Conservation (phyloP, 345 rosid species). For the Corymbia maculata region DNA sequence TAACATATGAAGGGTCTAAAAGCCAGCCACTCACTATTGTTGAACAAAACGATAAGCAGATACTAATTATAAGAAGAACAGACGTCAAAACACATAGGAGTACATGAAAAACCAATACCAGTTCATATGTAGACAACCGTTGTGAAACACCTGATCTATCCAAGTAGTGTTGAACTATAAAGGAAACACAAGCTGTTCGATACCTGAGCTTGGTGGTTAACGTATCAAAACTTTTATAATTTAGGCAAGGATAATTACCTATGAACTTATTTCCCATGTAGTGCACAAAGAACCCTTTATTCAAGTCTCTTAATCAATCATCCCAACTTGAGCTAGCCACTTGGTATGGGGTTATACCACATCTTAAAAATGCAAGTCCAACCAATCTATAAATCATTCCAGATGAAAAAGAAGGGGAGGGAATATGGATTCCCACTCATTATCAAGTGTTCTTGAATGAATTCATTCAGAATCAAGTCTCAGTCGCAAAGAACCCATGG, state of each 20-base stretch:
- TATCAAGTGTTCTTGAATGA: background rate
- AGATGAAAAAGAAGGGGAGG: background rate
- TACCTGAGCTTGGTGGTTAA: background rate
- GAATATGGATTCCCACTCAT: background rate
- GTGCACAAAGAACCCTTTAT: background rate
- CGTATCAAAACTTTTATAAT: background rate
- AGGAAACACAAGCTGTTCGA: background rate
- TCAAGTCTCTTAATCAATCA: background rate
- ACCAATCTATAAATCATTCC: background rate
- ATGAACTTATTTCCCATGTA: background rate
- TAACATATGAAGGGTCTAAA: background rate
- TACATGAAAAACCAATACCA: background rate
- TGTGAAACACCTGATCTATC: background rate
- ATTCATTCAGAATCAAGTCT: background rate
- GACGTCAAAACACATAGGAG: background rate
- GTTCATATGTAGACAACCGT: background rate
- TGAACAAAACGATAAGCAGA: background rate
- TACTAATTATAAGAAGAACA: background rate
- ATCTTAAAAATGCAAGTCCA: background rate
- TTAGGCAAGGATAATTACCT: background rate
- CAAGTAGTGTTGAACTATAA: background rate
- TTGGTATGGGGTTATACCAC: background rate
- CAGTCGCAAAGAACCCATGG: background rate
- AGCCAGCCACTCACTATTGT: background rate
- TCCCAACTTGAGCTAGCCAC: background rate